Conservation (phyloP, 192 early-diverging fungal species). For the Diversispora eburnea region DNA sequence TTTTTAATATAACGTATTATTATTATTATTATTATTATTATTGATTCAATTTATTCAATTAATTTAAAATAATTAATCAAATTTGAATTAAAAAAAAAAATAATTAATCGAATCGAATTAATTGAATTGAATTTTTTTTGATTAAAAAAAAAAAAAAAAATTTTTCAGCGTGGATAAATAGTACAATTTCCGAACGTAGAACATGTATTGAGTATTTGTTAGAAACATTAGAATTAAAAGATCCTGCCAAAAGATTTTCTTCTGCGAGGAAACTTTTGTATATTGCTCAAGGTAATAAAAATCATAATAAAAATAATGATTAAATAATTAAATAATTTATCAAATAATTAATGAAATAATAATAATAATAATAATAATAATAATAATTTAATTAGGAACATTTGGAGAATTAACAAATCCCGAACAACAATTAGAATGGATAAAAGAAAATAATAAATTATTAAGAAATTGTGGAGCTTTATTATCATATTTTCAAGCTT, state of each 20-base stretch:
- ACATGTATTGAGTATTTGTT: conserved; percentile 51
- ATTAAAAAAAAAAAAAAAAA: not conserved
- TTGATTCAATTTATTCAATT: not conserved
- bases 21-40: not conserved
- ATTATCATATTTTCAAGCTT: conserved; percentile 50
- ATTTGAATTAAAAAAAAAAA: not conserved
- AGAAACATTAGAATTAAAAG: conserved; percentile 55
- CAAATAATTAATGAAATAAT: not conserved
- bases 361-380: not conserved
- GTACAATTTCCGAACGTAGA: conserved; percentile 38
- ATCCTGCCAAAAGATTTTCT: conserved; percentile 42
- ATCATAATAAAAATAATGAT: not conserved
- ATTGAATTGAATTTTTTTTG: not conserved
- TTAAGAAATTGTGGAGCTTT: conserved; percentile 57
- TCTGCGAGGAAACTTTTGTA: conserved; percentile 59
- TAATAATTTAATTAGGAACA: not conserved
- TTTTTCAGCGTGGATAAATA: conserved; percentile 44
- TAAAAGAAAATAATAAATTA: conserved; percentile 55
- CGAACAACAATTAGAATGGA: conserved; percentile 52
- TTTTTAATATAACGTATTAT: not conserved
- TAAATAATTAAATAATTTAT: not conserved
- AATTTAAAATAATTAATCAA: not conserved
- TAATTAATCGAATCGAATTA: not conserved
- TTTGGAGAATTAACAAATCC: conserved; percentile 16
- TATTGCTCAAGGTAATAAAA: conserved; percentile 59